Conservation (phyloP, 2,329 filamentous ascomycete genomes). For the Colletotrichum musae region DNA sequence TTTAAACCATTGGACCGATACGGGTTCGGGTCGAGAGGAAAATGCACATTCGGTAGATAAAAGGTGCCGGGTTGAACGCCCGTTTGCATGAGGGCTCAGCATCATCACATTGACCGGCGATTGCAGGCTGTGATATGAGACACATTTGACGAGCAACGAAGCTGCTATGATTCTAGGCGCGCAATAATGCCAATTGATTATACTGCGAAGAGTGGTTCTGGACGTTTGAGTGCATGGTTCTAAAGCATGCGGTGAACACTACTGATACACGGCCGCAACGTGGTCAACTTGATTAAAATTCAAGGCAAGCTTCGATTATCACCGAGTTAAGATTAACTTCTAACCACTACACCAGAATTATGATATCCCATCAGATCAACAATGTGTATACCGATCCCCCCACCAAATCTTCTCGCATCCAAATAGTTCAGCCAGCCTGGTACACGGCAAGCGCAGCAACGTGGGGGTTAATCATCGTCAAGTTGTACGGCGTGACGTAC, state of each 20-base stretch:
- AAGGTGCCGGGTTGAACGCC: not conserved
- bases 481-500: slow-evolving; percentile 82
- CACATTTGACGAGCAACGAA: slow-evolving; percentile 28
- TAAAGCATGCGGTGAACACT: too few species aligned
- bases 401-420: not conserved
- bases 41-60: slow-evolving; percentile 15
- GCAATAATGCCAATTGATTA: slow-evolving; percentile 27
- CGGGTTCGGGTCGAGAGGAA: not conserved
- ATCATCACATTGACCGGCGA: slow-evolving; percentile 22
- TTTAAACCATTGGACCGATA: slow-evolving; percentile 53
- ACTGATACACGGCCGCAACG: too few species aligned
- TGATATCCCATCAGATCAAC: not conserved
- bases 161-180: slow-evolving; percentile 28
- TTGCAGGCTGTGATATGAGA: slow-evolving; percentile 19
- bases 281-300: too few species aligned
- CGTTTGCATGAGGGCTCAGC: not conserved
- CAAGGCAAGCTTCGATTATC: too few species aligned
- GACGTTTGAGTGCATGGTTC: not conserved
- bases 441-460: slow-evolving; percentile 83
- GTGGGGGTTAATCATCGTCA: slow-evolving; percentile 81
- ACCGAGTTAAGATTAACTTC: too few species aligned
- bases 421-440: slow-evolving; percentile 75
- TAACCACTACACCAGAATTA: too few species aligned
- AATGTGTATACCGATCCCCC: not conserved
- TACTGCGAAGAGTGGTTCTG: not conserved